These are phyloP conservation scores for Cladophialophora bantiana DNA, from an alignment of 2,329 filamentous ascomycete genomes.

Conservation along the genomic window DNA sequence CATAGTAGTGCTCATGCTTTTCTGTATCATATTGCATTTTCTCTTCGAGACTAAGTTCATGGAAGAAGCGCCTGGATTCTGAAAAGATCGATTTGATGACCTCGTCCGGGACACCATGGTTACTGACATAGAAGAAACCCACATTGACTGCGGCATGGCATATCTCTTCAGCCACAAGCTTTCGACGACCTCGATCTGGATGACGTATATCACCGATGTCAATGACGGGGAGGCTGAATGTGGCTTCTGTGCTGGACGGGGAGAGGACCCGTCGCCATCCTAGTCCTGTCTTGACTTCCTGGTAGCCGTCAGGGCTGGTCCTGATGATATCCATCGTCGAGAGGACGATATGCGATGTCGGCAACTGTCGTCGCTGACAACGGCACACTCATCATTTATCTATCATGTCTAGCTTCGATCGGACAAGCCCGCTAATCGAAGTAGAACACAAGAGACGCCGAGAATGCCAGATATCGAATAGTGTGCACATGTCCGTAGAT, in stretches of 20 bases:
- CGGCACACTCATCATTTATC: background rate
- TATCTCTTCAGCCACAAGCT: slow-evolving; percentile 52
- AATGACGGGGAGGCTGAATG: slow-evolving; percentile 61
- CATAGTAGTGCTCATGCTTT: slow-evolving; percentile 33
- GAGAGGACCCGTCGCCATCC: slow-evolving; percentile 32
- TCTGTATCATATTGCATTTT: slow-evolving; percentile 34
- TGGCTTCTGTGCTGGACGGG: slow-evolving; percentile 10
- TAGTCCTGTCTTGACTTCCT: slow-evolving; percentile 30
- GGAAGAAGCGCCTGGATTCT: slow-evolving; percentile 30
- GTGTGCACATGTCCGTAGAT: background rate
- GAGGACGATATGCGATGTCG: background rate
- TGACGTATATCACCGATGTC: slow-evolving; percentile 55
- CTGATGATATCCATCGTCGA: slow-evolving; percentile 29
- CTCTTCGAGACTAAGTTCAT: slow-evolving; percentile 30
- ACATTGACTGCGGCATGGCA: slow-evolving; percentile 57
- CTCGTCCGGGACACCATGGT: slow-evolving; percentile 52
- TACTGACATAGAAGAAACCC: slow-evolving; percentile 58
- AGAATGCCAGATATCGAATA: background rate
- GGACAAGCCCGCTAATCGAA: slow-evolving; percentile 4
- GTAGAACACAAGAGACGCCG: background rate
- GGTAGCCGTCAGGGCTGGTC: slow-evolving; percentile 19
- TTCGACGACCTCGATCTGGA: slow-evolving; percentile 46
- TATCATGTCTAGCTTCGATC: background rate
- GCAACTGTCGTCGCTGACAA: background rate
- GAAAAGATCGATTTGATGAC: slow-evolving; percentile 42